Evolutionary conservation across 2,329 filamentous ascomycete genomes (phyloP), one percentile per base, ranked within the genome.

Genomic region (Aureobasidium sp.): DNA sequence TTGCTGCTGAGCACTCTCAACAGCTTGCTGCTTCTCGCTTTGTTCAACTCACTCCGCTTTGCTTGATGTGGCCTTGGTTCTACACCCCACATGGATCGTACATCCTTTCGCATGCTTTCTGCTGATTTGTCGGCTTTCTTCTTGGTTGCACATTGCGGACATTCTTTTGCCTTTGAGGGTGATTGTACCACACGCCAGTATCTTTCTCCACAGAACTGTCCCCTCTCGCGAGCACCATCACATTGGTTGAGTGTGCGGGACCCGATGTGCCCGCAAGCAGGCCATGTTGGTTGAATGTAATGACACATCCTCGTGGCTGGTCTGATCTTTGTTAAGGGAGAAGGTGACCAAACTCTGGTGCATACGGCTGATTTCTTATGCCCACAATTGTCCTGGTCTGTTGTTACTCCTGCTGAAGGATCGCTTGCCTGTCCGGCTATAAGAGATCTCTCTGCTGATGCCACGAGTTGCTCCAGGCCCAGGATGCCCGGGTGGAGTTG

Each of bases 1-100:
- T 25, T 57, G n/a, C 53, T 57, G 53, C 53, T 57, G 53, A 57
- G 53, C 29, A 21, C n/a, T 45, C 53, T 57, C 53, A 43, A 57
- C 53, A 46, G 15, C 53, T 57, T 37, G 27, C 15, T 35, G 27
- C 38, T 57, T 57, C 40, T 57, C 38, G 53, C 11, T 45, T 33
- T 33, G 38, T 35, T 38, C 38, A 35, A 57, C 53, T 57, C 29
- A 37, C 27, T 47, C 35, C 25, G 1, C n/a, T 27, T n/a, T 43
- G 7, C 19, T 45, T 35, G 27, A 45, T 15, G 29, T 15, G 19
- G 8, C 27, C 19, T 21, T 9, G 10, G 15, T 33, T 37, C 35
- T 25, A 57, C 38, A 35, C 53, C 40, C 29, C 40, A 43, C n/a
- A 35, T 8, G 13, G 40, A 25, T 13, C 27, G 27, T 15, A 37